phyloP scores from a whole-genome alignment of 208 protist species.

The Leishmania guyanensis region DNA sequence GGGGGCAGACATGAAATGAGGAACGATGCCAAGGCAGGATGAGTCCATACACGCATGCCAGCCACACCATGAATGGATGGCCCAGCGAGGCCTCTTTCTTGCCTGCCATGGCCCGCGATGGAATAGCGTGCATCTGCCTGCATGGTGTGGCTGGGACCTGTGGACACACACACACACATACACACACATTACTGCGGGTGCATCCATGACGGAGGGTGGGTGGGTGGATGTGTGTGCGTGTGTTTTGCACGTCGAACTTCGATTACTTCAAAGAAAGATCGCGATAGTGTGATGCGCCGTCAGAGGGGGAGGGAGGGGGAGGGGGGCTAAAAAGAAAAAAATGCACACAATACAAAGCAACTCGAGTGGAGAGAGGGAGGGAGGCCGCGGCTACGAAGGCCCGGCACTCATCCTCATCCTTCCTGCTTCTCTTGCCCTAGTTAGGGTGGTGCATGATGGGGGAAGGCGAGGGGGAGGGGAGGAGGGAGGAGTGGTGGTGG shows the following conservation, averaged over 20 bases:
- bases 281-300: not conserved
- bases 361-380: no score
- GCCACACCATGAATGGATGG: not conserved
- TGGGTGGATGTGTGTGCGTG: not conserved
- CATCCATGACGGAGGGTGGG: not conserved
- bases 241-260: not conserved
- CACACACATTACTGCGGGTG: not conserved
- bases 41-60: not conserved
- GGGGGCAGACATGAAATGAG: not conserved
- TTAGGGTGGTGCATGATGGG: not conserved
- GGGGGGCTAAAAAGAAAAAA: not conserved
- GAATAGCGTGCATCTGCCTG: no score
- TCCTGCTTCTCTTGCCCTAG: not conserved
- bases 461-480: not conserved
- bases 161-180: no score
- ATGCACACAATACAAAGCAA: not conserved
- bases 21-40: not conserved
- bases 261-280: slow-evolving; percentile 1
- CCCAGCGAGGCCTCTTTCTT: not conserved
- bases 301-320: not conserved
- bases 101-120: not conserved
- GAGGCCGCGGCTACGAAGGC: not conserved
- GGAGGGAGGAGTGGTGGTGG: not conserved
- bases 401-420: not conserved
- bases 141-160: no score